A percentile compares a stretch with the other conserved stretches of the same genome.
Conservation (phyloP, 139 green algal genomes). For the Yamagishiella unicocca region DNA sequence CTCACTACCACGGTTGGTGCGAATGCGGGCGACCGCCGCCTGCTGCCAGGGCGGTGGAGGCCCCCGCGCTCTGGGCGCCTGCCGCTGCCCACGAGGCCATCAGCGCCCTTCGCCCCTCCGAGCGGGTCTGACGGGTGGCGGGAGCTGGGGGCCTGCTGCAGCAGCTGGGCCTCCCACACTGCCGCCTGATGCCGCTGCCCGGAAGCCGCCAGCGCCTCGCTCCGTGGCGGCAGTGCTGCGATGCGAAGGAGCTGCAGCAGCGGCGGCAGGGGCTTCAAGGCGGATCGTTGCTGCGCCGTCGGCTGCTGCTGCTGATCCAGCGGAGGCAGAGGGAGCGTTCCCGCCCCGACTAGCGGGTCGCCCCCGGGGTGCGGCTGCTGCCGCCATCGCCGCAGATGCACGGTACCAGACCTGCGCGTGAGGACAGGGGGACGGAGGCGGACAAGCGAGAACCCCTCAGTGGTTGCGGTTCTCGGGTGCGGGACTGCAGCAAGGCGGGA, state of each 20-base stretch:
- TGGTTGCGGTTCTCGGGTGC: too few species aligned
- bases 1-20: constrained; percentile 15
- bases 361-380: neutral
- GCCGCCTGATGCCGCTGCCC: neutral
- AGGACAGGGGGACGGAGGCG: neutral
- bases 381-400: neutral
- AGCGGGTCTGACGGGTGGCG: too few species aligned
- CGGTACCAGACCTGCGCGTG: neutral
- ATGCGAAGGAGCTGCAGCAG: neutral
- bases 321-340: neutral
- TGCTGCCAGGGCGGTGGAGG: too few species aligned
- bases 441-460: too few species aligned
- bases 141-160: neutral
- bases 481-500: too few species aligned
- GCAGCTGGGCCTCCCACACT: neutral
- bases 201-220: too few species aligned
- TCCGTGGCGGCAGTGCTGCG: neutral
- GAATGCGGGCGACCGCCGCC: neutral
- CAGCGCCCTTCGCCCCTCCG: too few species aligned
- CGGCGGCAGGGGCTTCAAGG: neutral
- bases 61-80: too few species aligned
- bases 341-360: neutral
- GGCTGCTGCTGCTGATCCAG: neutral
- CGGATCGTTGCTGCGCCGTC: neutral
- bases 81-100: too few species aligned